Percentiles rank a stretch among this genome's conserved stretches.
These are phyloP conservation scores for Picea glauca DNA, from an alignment of 75 land plant genomes.

Conservation along the genomic window DNA sequence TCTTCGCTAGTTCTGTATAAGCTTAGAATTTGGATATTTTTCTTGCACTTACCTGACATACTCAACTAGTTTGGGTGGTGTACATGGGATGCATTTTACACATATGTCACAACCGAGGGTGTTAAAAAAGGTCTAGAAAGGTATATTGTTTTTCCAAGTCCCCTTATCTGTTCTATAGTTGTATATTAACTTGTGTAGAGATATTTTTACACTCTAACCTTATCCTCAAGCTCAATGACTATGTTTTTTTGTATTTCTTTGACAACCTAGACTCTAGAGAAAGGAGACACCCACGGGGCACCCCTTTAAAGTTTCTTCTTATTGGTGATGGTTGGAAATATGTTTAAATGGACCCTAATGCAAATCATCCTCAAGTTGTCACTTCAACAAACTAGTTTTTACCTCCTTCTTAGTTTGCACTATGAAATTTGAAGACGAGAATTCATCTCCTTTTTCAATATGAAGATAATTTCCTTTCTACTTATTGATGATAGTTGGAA, in stretches of 20 bases:
- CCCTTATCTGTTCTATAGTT: background rate
- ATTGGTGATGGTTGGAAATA: conserved; percentile 11
- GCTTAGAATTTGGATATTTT: background rate
- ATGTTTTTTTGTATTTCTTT: background rate
- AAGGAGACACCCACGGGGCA: too few relatives aligned
- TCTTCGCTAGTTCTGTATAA: background rate
- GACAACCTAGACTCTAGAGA: too few relatives aligned
- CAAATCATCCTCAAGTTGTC: too few relatives aligned
- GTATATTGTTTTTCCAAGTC: conserved; percentile 21
- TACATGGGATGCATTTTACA: conserved; percentile 99
- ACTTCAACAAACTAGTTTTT: background rate
- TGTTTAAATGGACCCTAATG: conserved; percentile 14
- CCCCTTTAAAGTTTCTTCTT: too few relatives aligned
- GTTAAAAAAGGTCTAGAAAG: conserved; percentile 73
- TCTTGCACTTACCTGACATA: conserved; percentile 73
- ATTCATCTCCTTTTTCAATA: too few relatives aligned
- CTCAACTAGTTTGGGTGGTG: conserved; percentile 99
- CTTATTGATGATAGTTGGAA: conserved; percentile 91
- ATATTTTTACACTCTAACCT: too few relatives aligned
- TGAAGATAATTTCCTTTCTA: background rate
- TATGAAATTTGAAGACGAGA: too few relatives aligned
- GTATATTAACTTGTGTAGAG: too few relatives aligned
- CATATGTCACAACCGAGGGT: conserved; percentile 81
- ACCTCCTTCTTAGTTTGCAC: background rate
- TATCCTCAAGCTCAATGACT: too few relatives aligned